Evolutionary conservation across 2,329 filamentous ascomycete genomes (phyloP).

Genomic region (Nemania sp.): DNA sequence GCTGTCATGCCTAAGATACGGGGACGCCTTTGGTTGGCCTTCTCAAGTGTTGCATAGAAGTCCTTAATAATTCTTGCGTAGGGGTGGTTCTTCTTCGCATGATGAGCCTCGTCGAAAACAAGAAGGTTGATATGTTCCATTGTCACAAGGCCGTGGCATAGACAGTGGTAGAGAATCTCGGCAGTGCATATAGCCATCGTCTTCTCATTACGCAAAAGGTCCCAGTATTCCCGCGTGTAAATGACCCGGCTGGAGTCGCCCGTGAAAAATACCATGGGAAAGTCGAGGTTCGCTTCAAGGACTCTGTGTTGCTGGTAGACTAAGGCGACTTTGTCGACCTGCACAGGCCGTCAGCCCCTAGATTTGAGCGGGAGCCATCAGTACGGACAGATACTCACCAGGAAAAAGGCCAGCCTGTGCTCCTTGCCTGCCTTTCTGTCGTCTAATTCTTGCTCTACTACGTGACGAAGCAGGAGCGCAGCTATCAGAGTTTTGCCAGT

Average conservation of each 20-base stretch:
- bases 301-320: slow-evolving; percentile 89
- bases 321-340: slow-evolving; percentile 84
- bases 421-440: slow-evolving; percentile 62
- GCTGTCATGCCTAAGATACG: slow-evolving; percentile 96
- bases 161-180: slow-evolving; percentile 77
- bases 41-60: slow-evolving; percentile 64
- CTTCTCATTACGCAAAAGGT: slow-evolving; percentile 59
- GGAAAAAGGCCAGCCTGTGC: slow-evolving; percentile 77
- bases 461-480: slow-evolving; percentile 76
- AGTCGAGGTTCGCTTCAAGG: slow-evolving; percentile 77
- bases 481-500: slow-evolving; percentile 97
- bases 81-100: slow-evolving; percentile 90
- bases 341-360: slow-evolving; percentile 13
- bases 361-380: neutral
- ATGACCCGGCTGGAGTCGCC: slow-evolving; percentile 63
- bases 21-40: slow-evolving; percentile 57
- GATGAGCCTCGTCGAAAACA: slow-evolving; percentile 95
- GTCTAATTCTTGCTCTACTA: slow-evolving; percentile 76
- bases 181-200: slow-evolving; percentile 93
- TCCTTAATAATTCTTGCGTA: slow-evolving; percentile 91
- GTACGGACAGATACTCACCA: slow-evolving; percentile 54
- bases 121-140: slow-evolving; percentile 87
- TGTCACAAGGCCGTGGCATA: slow-evolving; percentile 76
- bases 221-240: slow-evolving; percentile 52
- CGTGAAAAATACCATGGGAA: slow-evolving; percentile 72